Evolutionary conservation across 2,329 filamentous ascomycete genomes (phyloP).

Genomic region (Hymenoscyphus occultus): DNA sequence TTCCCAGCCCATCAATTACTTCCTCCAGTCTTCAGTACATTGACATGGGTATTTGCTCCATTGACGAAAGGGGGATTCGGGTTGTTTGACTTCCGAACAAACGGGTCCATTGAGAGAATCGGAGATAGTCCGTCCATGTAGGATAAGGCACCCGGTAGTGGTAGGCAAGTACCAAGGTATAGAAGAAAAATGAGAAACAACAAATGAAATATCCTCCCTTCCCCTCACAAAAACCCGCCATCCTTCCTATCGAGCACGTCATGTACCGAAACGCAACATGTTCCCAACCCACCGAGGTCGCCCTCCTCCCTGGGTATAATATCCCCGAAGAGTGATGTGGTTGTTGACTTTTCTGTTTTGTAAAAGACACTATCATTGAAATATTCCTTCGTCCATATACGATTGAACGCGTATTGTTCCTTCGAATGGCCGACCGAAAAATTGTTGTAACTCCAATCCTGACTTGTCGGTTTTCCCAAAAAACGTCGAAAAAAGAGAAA

Average conservation of each 20-base stretch:
- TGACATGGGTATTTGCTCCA: too few species aligned
- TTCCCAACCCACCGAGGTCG: neutral
- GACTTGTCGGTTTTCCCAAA: slow-evolving; percentile 3
- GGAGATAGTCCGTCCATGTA: neutral
- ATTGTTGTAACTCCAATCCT: slow-evolving; percentile 14
- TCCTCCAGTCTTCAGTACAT: neutral
- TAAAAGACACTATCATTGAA: slow-evolving; percentile 4
- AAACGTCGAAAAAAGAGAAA: slow-evolving; percentile 7
- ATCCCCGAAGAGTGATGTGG: neutral
- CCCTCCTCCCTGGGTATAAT: neutral
- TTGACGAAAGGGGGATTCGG: neutral
- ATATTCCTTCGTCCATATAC: neutral
- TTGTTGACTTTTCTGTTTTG: slow-evolving; percentile 4
- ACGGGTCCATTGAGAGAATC: neutral
- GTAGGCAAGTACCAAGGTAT: neutral
- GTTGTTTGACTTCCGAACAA: neutral
- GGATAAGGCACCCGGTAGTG: neutral
- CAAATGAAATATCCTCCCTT: neutral
- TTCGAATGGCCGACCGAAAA: slow-evolving; percentile 4
- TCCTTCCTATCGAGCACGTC: neutral
- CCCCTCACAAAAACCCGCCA: neutral
- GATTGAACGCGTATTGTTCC: slow-evolving; percentile 3
- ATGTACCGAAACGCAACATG: slow-evolving; percentile 11
- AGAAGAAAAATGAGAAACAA: neutral
- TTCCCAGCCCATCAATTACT: neutral